Conservation (phyloP, 2,329 filamentous ascomycete genomes). For the Eurotiales sp. region DNA sequence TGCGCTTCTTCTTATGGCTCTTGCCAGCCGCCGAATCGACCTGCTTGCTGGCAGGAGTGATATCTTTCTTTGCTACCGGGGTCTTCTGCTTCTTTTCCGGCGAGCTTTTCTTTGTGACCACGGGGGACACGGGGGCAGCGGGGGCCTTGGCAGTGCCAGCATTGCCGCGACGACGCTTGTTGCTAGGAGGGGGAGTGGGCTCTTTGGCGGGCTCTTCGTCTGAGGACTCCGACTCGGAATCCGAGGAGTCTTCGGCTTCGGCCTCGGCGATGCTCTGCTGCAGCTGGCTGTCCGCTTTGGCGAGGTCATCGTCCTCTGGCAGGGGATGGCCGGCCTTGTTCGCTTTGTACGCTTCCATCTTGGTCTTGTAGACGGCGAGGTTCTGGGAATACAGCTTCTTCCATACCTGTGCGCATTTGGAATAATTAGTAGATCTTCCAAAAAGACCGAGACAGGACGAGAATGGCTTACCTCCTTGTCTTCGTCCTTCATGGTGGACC, state of each 20-base stretch:
- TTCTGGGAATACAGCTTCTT: conserved; percentile 56
- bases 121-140: conserved; percentile 28
- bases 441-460: conserved; percentile 23
- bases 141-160: too few species aligned
- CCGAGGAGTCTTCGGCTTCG: conserved; percentile 33
- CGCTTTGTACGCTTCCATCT: conserved; percentile 53
- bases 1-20: conserved; percentile 45
- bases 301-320: conserved; percentile 41
- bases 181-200: conserved; percentile 40
- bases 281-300: conserved; percentile 39
- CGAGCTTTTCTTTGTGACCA: conserved; percentile 35
- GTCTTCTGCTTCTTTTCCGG: conserved; percentile 29
- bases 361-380: conserved; percentile 54
- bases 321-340: conserved; percentile 54
- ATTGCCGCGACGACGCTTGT: conserved; percentile 43
- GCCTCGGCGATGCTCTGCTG: conserved; percentile 39
- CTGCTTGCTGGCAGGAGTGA: conserved; percentile 26
- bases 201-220: conserved; percentile 37
- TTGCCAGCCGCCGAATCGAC: conserved; percentile 26
- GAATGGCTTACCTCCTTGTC: conserved; percentile 75
- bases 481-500: conserved; percentile 69
- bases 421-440: too few species aligned
- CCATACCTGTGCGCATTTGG: conserved; percentile 43
- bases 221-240: conserved; percentile 28
- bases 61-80: conserved; percentile 29